These are phyloP conservation scores for Diversispora epigaea DNA, from an alignment of 192 early-diverging fungal genomes.

Conservation along the genomic window DNA sequence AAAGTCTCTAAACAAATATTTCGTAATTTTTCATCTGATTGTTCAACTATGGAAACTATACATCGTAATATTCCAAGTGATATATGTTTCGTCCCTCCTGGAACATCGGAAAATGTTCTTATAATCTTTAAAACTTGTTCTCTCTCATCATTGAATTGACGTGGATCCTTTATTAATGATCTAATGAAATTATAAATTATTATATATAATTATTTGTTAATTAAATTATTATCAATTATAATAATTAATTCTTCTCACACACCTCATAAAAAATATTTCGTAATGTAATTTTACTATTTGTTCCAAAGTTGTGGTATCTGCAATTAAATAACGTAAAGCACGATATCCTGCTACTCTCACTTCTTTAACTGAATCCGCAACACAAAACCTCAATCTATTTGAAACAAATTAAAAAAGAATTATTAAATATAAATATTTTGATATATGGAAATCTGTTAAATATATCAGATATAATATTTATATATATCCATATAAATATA, in stretches of 20 bases:
- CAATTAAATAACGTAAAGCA: conserved; percentile 27
- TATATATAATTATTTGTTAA: not conserved
- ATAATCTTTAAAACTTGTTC: conserved; percentile 78
- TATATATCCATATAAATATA: too few relatives aligned
- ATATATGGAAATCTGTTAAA: not conserved
- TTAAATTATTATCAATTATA: not conserved
- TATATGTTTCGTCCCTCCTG: conserved; percentile 59
- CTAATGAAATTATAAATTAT: conserved; percentile 14
- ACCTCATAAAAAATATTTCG: conserved; percentile 78
- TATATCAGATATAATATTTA: not conserved
- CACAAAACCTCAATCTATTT: conserved; percentile 28
- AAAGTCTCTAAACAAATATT: conserved; percentile 74
- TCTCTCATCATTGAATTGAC: conserved; percentile 66
- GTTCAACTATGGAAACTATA: conserved; percentile 75
- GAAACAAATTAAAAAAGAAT: not conserved
- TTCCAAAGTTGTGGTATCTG: conserved; percentile 11
- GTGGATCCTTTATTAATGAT: conserved; percentile 58
- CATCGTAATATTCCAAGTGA: conserved; percentile 66
- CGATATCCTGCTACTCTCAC: conserved; percentile 33
- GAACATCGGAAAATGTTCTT: conserved; percentile 64
- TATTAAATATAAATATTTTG: not conserved
- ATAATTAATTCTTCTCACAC: not conserved
- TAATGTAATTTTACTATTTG: conserved; percentile 29
- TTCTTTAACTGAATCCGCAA: conserved; percentile 32
- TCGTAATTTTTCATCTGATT: conserved; percentile 71